Base-by-base conservation (phyloP, 2,329 filamentous ascomycete genomes). In the Neurospora crassa region DNA sequence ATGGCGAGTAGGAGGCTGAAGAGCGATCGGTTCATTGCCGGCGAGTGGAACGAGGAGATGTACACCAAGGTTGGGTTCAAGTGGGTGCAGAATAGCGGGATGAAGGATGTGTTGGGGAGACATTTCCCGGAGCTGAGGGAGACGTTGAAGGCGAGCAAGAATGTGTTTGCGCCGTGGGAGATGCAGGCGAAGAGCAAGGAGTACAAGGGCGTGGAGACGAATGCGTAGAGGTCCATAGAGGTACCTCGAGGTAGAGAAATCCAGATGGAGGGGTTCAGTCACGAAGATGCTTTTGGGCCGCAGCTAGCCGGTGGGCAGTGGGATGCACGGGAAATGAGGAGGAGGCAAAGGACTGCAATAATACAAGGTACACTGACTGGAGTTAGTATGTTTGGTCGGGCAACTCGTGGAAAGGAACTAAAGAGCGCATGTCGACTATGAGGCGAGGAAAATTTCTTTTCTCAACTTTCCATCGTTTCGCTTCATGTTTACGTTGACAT, bases 1-100 rank as follows among this genome's bases (percentile, higher is more conserved):
- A 84, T 84, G 82, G 83, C 82, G 1, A 80, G 78, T 53, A 73
- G 82, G 14, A 73, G 81, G 29, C 72, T 83, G 20, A 84, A 83
- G 78, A 83, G 81, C 20, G 82, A 84, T 76, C 77, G 82, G 0
- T 84, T 84, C 70, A 83, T 84, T 40, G 82, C 82, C 0, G 79
- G 78, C 0, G 75, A 80, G 29, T 83, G 81, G 80, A 80, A 82
- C 59, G 76, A 77, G 29, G 77, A 79, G 53, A 81, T 78, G 14
- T 84, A 84, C 72, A 82, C 80, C 3, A 77, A 76, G 41, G 80
- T 81, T 47, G 83, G 83, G 0, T 76, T 84, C 67, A 70, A 76
- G 11, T 84, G 82, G 82, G 82, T 84, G 18, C 82, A 83, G 76
- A 70, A 80, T 18, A 78, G 72, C 4, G 79, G 78, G 1, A 84